Evolutionary conservation across 1,284 basidiomycete species (phyloP), one percentile per base, ranked within the genome.

Genomic region (Trametes hirsuta): DNA sequence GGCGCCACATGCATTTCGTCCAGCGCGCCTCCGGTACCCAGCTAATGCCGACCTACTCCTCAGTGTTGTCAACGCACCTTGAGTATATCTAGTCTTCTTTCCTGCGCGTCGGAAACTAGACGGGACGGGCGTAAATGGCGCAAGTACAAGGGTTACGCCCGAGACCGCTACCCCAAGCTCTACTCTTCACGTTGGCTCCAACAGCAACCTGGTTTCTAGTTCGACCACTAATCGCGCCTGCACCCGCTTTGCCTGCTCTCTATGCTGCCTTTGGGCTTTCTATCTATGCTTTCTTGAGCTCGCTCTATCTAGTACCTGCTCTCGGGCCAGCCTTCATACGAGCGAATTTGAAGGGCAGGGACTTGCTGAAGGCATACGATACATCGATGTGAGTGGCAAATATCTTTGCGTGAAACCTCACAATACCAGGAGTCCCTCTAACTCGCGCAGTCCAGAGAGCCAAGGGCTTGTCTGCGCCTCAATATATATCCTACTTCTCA

Each of bases 391-490:
- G 67, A 71, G 90, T 82, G 30, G 30, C 30, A 30, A 30, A 30
- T 30, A 5, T 8, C 8, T 8, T 8, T 30, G 5, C 8, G 30
- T 30, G 30, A 5, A 30, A 30, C 30, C 30, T 30, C 8, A 30
- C 8, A 30, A 30, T 4, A 30, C 30, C 30, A 4, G 30, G 8
- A 30, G 30, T 4, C 30, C 5, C 4, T 30, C 41, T 46, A n/a
- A 59, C 6, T 40, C n/a, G 14, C 18, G 18, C 69, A 98, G 96
- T 69, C 96, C 97, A 37, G 97, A 99, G 78, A 94, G 93, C 63
- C 84, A 93, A 62, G 97, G 97, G 1, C 85, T 98, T 44, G 90
- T 97, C 46, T 92, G 91, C 66, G 95, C 96, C 1, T 86, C 90
- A 1, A 83, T 96, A 56, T 98, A 98, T 74, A 91, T 98, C 62